These are phyloP conservation scores for Rhodomyrtus tomentosa DNA, from an alignment of 345 rosid species.

Conservation along the genomic window DNA sequence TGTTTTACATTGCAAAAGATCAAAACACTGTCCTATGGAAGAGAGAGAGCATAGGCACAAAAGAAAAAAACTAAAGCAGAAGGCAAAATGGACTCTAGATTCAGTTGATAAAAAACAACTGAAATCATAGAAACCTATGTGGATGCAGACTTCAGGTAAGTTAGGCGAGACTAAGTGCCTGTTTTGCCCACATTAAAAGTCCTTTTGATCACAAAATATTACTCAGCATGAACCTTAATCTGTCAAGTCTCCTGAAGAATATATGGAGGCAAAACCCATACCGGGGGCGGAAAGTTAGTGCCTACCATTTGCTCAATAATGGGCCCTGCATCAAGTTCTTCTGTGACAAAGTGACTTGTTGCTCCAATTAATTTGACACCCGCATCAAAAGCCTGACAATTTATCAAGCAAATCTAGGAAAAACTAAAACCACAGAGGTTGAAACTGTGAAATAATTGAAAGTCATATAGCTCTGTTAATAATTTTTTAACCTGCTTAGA, in stretches of 20 bases:
- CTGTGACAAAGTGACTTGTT: constrained; percentile 88
- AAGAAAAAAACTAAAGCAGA: neutral
- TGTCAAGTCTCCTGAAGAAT: neutral
- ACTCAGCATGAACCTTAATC: neutral
- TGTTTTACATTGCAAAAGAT: neutral
- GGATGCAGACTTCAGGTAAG: neutral
- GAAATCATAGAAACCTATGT: neutral
- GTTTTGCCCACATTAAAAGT: neutral
- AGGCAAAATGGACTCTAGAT: neutral
- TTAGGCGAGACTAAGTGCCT: neutral
- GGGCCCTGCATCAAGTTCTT: constrained; percentile 93
- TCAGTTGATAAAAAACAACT: neutral
- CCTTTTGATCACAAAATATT: neutral
- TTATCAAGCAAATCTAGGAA: constrained; percentile 21
- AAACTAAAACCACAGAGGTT: neutral
- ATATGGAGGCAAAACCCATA: neutral
- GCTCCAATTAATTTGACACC: constrained; percentile 98
- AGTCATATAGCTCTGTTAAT: neutral
- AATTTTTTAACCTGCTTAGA: constrained; percentile 55
- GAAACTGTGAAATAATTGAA: neutral
- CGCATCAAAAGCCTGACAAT: constrained; percentile 85
- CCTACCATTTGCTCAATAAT: constrained; percentile 95
- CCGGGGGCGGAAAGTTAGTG: neutral
- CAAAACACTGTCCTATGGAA: neutral
- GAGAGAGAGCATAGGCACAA: neutral